phyloP scores from a whole-genome alignment of 345 rosid species.

The Gynandropsis gynandra region DNA sequence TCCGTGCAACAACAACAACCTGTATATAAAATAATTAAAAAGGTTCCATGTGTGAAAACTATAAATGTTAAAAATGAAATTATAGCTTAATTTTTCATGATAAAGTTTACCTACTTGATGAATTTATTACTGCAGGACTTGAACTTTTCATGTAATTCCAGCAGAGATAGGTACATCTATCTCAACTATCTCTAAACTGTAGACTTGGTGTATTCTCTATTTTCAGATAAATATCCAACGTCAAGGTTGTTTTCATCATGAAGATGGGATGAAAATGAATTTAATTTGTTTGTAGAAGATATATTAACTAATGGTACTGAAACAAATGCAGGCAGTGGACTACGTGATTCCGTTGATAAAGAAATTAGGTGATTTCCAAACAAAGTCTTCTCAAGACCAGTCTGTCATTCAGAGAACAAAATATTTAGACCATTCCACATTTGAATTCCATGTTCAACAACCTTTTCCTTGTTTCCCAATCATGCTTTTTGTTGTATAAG shows the following conservation, averaged over 20 bases:
- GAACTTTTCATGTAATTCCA: slow-evolving; percentile 56
- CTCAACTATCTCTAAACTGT: slow-evolving; percentile 76
- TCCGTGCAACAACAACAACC: slow-evolving; percentile 83
- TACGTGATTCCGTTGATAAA: slow-evolving; percentile 42
- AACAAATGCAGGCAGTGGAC: slow-evolving; percentile 73
- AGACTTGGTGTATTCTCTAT: slow-evolving; percentile 43
- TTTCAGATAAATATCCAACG: slow-evolving; percentile 35
- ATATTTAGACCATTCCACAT: neutral
- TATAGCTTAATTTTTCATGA: slow-evolving; percentile 4
- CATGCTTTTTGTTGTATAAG: neutral
- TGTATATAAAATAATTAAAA: slow-evolving; percentile 30
- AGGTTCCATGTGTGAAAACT: neutral
- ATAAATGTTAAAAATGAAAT: neutral
- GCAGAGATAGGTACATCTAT: slow-evolving; percentile 75
- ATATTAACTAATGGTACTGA: slow-evolving; percentile 54
- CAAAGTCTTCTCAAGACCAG: slow-evolving; percentile 78
- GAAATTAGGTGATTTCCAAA: slow-evolving; percentile 83
- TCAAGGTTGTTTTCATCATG: slow-evolving; percentile 35
- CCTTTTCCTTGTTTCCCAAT: neutral
- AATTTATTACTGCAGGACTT: slow-evolving; percentile 71
- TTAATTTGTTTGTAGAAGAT: slow-evolving; percentile 23
- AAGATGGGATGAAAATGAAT: slow-evolving; percentile 28
- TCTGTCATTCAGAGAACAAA: slow-evolving; percentile 38
- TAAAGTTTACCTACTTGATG: no score
- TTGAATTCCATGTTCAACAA: slow-evolving; percentile 6